Evolutionary conservation across 192 early-diverging fungal genomes (phyloP).

Genomic region (Pilaira anomala): DNA sequence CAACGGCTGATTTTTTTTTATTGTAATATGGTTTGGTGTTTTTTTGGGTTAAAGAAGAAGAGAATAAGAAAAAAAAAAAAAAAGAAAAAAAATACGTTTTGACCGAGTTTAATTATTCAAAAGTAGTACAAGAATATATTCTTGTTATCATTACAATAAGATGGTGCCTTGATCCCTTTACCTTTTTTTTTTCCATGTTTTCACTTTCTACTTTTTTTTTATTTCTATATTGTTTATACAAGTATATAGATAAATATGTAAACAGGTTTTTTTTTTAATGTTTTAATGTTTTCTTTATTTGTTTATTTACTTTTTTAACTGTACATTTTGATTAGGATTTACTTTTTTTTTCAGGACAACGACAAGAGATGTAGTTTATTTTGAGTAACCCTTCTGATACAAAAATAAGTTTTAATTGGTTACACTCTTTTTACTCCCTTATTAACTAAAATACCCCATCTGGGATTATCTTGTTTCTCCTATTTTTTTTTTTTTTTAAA

Average conservation of each 20-base stretch:
- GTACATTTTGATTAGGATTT: not conserved
- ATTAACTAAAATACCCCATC: not conserved
- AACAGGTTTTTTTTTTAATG: too few relatives aligned
- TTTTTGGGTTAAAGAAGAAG: not conserved
- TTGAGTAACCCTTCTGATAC: conserved; percentile 24
- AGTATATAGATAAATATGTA: too few relatives aligned
- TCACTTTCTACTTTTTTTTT: not conserved
- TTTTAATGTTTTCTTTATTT: too few relatives aligned
- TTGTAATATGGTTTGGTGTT: conserved; percentile 7
- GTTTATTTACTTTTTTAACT: not conserved
- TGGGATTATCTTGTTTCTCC: not conserved
- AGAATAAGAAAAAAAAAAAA: not conserved
- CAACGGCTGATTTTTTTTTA: conserved; percentile 2
- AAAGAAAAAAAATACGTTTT: conserved; percentile 5
- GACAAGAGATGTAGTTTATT: conserved; percentile 6
- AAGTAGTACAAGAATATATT: conserved; percentile 15
- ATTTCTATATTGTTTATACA: not conserved
- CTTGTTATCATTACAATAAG: not conserved
- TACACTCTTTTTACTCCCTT: not conserved
- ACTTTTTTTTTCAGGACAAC: not conserved
- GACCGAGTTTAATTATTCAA: conserved; percentile 12
- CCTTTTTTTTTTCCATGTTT: not conserved
- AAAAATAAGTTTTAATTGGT: not conserved
- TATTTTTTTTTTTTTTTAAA: not conserved
- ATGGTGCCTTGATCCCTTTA: not conserved